Evolutionary conservation across 2,329 filamentous ascomycete genomes (phyloP).

Genomic region (Monosporascus ibericus): DNA sequence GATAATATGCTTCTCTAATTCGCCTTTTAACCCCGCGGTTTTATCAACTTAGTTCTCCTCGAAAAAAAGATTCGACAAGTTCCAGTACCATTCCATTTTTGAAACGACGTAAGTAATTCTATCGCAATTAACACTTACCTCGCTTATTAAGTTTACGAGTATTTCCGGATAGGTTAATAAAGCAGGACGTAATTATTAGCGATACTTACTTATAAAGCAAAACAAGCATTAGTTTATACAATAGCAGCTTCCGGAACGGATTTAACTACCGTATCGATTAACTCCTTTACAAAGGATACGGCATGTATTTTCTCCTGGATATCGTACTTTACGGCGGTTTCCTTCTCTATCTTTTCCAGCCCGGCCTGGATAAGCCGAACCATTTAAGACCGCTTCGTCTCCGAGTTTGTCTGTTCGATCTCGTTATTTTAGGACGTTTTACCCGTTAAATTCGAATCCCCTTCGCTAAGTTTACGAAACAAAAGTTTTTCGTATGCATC

Average conservation of each 20-base stretch:
- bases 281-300: too few species aligned
- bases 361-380: slow-evolving; percentile 22
- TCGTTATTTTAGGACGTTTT: background rate
- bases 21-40: too few species aligned
- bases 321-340: slow-evolving; percentile 15
- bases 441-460: background rate
- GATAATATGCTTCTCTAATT: too few species aligned
- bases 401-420: slow-evolving; percentile 1
- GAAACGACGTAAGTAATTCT: slow-evolving; percentile 30
- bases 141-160: slow-evolving; percentile 22
- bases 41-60: too few species aligned
- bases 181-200: too few species aligned
- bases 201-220: background rate
- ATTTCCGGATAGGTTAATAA: too few species aligned
- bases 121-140: slow-evolving; percentile 24
- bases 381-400: slow-evolving; percentile 20
- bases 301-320: too few species aligned
- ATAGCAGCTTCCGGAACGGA: too few species aligned
- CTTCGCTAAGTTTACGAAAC: slow-evolving; percentile 4
- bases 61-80: slow-evolving; percentile 20
- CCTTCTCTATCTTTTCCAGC: slow-evolving; percentile 18
- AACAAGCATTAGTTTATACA: too few species aligned
- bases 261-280: too few species aligned
- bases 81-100: slow-evolving; percentile 33
- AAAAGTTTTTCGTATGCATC: slow-evolving; percentile 17